These are phyloP conservation scores for Cystobasidium sp. DNA, from an alignment of 1,284 basidiomycete genomes.

Conservation along the genomic window DNA sequence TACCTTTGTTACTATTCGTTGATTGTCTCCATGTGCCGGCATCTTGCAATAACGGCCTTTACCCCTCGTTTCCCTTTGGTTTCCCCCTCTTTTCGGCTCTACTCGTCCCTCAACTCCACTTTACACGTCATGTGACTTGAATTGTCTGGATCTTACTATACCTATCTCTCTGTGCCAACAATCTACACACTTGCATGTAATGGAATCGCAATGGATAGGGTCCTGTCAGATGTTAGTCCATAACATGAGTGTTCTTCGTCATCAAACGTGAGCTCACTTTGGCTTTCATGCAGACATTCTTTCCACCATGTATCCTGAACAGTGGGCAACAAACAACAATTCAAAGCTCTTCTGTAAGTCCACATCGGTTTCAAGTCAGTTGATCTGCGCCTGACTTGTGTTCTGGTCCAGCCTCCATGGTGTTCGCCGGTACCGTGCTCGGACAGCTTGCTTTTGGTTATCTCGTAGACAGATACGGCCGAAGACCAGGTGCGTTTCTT, in stretches of 20 bases:
- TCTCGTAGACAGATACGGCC: constrained; percentile 81
- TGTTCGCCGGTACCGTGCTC: constrained; percentile 81
- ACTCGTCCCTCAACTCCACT: background rate
- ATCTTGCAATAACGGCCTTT: background rate
- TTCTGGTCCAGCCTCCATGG: constrained; percentile 61
- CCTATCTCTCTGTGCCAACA: background rate
- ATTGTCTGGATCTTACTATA: background rate
- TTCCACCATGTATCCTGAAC: constrained; percentile 24
- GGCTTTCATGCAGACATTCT: constrained; percentile 24
- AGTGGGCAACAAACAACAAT: constrained; percentile 32
- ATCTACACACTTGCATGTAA: background rate
- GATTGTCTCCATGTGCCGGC: background rate
- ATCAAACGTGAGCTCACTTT: background rate
- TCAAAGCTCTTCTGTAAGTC: constrained; percentile 26
- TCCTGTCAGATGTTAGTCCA: constrained; percentile 19
- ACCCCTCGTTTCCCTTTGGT: background rate
- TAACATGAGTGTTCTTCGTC: background rate
- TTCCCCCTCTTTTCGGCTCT: constrained; percentile 7
- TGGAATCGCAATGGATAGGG: constrained; percentile 4
- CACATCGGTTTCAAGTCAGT: background rate
- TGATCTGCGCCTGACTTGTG: background rate
- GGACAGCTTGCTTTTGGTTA: constrained; percentile 64
- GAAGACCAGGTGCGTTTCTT: constrained; percentile 79
- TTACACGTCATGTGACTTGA: constrained; percentile 15
- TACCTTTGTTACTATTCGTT: background rate